Percentiles rank a stretch among this genome's conserved stretches.
Conservation (phyloP, 2,329 filamentous ascomycete genomes). For the Elsinoe perseae region DNA sequence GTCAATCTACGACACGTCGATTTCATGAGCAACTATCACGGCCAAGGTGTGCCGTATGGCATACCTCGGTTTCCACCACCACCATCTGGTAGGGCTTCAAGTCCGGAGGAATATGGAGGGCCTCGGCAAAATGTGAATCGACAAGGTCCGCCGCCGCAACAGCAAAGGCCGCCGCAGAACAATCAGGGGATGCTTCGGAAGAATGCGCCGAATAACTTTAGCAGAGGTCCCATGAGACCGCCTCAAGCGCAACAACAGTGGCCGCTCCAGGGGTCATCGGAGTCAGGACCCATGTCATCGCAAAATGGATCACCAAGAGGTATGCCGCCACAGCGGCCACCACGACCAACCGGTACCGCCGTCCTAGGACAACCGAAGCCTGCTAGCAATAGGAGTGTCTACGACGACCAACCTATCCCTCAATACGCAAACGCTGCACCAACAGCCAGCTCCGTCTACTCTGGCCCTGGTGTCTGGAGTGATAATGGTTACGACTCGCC, state of each 20-base stretch:
- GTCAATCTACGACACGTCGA: background rate
- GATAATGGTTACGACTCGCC: constrained; percentile 25
- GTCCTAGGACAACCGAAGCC: constrained; percentile 7
- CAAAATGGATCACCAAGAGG: background rate
- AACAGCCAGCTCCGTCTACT: constrained; percentile 10
- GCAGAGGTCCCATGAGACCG: constrained; percentile 9
- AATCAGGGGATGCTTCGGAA: constrained; percentile 6
- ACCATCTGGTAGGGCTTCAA: background rate
- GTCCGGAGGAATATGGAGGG: background rate
- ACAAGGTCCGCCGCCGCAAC: background rate
- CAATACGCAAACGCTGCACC: constrained; percentile 1
- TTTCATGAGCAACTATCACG: constrained; percentile 14
- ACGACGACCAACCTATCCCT: constrained; percentile 9
- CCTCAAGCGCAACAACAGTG: constrained; percentile 6
- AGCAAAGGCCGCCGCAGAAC: constrained; percentile 4
- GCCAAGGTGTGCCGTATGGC: constrained; percentile 15
- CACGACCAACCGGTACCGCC: constrained; percentile 8
- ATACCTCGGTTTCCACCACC: constrained; percentile 12
- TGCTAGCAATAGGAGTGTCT: constrained; percentile 3
- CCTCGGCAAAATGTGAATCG: background rate
- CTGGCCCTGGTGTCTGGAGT: constrained; percentile 14
- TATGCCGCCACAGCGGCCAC: constrained; percentile 2
- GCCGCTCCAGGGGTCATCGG: background rate
- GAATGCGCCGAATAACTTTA: constrained; percentile 14
- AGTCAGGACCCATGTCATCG: background rate